These are phyloP conservation scores for Sordariomycetes sp. DNA, from an alignment of 2,329 filamentous ascomycete species.

Conservation along the genomic window DNA sequence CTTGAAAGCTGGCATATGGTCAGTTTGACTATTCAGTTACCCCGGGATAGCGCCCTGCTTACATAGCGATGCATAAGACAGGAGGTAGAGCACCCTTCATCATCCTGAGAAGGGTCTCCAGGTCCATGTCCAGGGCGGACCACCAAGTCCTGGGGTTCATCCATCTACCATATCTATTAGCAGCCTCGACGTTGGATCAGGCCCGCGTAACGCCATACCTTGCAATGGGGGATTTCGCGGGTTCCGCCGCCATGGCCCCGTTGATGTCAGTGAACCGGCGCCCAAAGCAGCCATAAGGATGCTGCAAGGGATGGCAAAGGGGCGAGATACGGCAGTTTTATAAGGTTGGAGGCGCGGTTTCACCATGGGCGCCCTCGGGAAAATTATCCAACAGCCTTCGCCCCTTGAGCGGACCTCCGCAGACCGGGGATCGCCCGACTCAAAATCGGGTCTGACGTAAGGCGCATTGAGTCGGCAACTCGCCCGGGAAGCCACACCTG, in stretches of 20 bases:
- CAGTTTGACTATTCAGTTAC: not conserved
- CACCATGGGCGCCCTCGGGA: not conserved
- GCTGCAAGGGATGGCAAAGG: not conserved
- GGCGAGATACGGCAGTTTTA: not conserved
- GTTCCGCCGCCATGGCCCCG: not conserved
- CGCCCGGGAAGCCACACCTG: not conserved
- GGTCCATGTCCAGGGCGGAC: slow-evolving; percentile 3
- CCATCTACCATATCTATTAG: slow-evolving; percentile 1
- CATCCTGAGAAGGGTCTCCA: slow-evolving; percentile 3
- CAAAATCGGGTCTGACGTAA: not conserved
- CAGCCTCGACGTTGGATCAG: not conserved
- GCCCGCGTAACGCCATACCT: not conserved
- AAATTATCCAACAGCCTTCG: not conserved
- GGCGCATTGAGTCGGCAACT: not conserved
- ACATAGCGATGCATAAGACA: not conserved
- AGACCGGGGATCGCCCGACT: not conserved
- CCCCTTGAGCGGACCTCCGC: not conserved
- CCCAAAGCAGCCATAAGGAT: not conserved
- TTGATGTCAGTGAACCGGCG: not conserved
- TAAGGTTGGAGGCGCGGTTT: not conserved
- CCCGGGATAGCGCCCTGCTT: not conserved
- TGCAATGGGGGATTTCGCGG: not conserved
- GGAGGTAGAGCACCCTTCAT: slow-evolving; percentile 2
- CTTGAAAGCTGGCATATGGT: not conserved
- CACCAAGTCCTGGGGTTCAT: slow-evolving; percentile 2